Percentiles rank a stretch among this genome's conserved stretches.
phyloP scores from a whole-genome alignment of 441 rosid genomes.

The Macaranga tanarius region DNA sequence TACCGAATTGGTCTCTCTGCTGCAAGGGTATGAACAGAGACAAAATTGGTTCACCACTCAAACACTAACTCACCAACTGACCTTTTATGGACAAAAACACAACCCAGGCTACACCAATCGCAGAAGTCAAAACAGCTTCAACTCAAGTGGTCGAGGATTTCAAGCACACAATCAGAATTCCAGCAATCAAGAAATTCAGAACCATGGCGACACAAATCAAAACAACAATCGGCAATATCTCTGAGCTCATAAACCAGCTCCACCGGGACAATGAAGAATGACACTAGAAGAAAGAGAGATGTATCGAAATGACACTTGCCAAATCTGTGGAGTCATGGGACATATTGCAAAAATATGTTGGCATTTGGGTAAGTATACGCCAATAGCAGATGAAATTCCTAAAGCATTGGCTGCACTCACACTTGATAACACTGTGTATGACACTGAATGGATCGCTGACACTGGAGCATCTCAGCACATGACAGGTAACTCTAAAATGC shows the following conservation, averaged over 20 bases:
- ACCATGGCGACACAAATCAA: background rate
- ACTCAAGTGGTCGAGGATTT: background rate
- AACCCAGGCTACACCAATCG: too few relatives aligned
- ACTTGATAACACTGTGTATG: too few relatives aligned
- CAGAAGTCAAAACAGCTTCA: background rate
- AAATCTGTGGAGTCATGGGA: background rate
- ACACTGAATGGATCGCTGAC: too few relatives aligned
- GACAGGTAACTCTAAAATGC: background rate
- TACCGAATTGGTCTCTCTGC: too few relatives aligned
- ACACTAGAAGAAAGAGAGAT: background rate
- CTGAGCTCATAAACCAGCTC: background rate
- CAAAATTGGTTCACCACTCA: too few relatives aligned
- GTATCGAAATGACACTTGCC: background rate
- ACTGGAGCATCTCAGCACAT: too few relatives aligned
- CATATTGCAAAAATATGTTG: too few relatives aligned
- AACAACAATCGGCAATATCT: background rate
- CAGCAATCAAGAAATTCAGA: background rate
- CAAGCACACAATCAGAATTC: background rate
- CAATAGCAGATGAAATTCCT: too few relatives aligned
- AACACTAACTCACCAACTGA: too few relatives aligned
- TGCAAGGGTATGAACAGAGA: too few relatives aligned
- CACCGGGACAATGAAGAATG: background rate
- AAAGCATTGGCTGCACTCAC: too few relatives aligned
- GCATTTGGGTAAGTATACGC: background rate
- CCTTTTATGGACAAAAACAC: too few relatives aligned